These are phyloP conservation scores for Polyporus tsugae DNA, from an alignment of 1,284 basidiomycete genomes.

Conservation along the genomic window DNA sequence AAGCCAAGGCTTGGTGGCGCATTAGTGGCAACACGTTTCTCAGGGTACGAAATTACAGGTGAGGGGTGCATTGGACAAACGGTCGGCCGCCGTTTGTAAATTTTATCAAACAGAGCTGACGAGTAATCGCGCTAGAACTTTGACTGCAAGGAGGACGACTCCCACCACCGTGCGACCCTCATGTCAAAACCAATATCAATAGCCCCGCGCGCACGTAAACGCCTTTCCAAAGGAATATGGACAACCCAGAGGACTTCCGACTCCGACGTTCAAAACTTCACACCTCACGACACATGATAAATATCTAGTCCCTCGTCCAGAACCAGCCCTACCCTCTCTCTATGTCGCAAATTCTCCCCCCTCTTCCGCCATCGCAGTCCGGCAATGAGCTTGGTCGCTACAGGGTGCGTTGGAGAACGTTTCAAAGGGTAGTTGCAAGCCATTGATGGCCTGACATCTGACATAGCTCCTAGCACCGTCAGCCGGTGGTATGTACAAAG, in stretches of 20 bases:
- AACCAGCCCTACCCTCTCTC: neutral
- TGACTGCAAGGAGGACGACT: neutral
- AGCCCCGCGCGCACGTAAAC: neutral
- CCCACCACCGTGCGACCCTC: neutral
- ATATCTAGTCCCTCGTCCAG: neutral
- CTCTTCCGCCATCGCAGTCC: neutral
- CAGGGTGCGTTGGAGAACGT: neutral
- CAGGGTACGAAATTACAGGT: neutral
- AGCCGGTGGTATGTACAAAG: constrained; percentile 14
- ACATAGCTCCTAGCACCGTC: constrained; percentile 22
- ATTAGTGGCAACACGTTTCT: neutral
- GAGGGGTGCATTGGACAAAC: neutral
- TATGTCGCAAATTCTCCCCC: neutral
- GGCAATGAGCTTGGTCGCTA: constrained; percentile 21
- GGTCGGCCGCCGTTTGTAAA: neutral
- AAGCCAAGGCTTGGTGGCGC: neutral
- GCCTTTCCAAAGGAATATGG: neutral
- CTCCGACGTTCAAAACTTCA: neutral
- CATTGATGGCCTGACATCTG: neutral
- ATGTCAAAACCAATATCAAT: neutral
- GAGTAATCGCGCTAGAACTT: neutral
- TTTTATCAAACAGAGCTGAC: neutral
- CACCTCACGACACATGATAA: neutral
- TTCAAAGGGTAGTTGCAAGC: neutral
- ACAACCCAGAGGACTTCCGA: neutral